Conservation (phyloP, 2,329 filamentous ascomycete species). For the Scedosporium dehoogii region DNA sequence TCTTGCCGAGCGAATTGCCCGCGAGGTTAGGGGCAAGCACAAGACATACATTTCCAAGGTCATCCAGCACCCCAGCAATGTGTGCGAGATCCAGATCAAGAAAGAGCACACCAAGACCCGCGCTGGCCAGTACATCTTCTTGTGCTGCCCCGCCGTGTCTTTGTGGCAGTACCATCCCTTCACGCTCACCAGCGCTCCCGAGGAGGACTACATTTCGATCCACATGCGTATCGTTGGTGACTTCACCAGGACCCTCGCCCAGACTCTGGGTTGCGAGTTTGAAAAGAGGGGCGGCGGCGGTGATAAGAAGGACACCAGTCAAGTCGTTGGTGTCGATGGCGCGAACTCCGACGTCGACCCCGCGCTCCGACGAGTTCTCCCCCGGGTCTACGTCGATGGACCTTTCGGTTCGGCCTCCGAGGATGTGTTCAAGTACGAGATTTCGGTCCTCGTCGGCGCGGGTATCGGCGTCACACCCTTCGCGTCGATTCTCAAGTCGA, state of each 20-base stretch:
- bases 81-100: conserved; percentile 87
- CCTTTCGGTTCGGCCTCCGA: conserved; percentile 81
- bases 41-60: conserved; percentile 84
- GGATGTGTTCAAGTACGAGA: conserved; percentile 83
- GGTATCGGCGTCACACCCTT: conserved; percentile 83
- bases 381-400: conserved; percentile 73
- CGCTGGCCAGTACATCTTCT: conserved; percentile 80
- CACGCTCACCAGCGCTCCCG: conserved; percentile 74
- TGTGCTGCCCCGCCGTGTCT: conserved; percentile 77
- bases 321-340: conserved; percentile 59
- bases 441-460: conserved; percentile 68
- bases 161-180: conserved; percentile 87
- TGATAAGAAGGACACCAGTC: conserved; percentile 42
- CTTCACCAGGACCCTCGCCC: conserved; percentile 63
- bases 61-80: conserved; percentile 79
- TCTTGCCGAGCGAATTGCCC: conserved; percentile 66
- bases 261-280: conserved; percentile 66
- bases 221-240: conserved; percentile 77
- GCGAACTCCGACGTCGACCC: conserved; percentile 54
- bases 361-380: conserved; percentile 61
- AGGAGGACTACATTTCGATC: conserved; percentile 84
- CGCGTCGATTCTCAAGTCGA: conserved; percentile 78
- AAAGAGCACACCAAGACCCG: conserved; percentile 76
- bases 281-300: conserved; percentile 29
- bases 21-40: conserved; percentile 70